Conservation (phyloP, 176 grass and related monocot species). For the Stipa capillata region DNA sequence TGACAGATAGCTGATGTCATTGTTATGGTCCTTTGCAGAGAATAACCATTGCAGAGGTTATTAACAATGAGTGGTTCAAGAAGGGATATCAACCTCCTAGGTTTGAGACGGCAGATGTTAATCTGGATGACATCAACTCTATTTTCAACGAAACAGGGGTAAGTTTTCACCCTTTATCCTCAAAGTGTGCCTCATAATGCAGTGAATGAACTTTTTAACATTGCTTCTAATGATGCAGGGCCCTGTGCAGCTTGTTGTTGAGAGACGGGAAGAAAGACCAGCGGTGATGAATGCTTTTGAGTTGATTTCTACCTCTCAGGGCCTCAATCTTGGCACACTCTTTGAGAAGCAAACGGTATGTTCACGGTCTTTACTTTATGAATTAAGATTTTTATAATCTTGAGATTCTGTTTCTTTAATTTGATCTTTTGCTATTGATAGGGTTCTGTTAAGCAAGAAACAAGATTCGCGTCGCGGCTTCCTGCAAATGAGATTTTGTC, state of each 20-base stretch:
- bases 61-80: constrained; percentile 96
- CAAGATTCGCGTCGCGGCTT: constrained; percentile 88
- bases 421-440: background rate
- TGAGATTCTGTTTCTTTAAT: background rate
- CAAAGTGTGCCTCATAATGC: background rate
- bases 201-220: constrained; percentile 15
- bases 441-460: constrained; percentile 75
- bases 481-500: constrained; percentile 90
- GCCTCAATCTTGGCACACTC: constrained; percentile 85
- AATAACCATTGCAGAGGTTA: constrained; percentile 69
- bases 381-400: background rate
- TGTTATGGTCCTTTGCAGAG: constrained; percentile 44
- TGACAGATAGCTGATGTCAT: background rate
- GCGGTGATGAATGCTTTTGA: constrained; percentile 92
- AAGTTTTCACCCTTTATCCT: constrained; percentile 5
- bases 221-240: constrained; percentile 34
- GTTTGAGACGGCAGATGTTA: constrained; percentile 71
- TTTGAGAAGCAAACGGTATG: constrained; percentile 91
- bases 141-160: constrained; percentile 74
- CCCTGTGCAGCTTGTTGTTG: constrained; percentile 68
- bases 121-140: constrained; percentile 71
- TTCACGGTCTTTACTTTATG: background rate
- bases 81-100: constrained; percentile 74
- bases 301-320: constrained; percentile 93
- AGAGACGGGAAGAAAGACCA: constrained; percentile 73